Evolutionary conservation across 352 stramenopile species (phyloP).

Genomic region (Pythium biforme): DNA sequence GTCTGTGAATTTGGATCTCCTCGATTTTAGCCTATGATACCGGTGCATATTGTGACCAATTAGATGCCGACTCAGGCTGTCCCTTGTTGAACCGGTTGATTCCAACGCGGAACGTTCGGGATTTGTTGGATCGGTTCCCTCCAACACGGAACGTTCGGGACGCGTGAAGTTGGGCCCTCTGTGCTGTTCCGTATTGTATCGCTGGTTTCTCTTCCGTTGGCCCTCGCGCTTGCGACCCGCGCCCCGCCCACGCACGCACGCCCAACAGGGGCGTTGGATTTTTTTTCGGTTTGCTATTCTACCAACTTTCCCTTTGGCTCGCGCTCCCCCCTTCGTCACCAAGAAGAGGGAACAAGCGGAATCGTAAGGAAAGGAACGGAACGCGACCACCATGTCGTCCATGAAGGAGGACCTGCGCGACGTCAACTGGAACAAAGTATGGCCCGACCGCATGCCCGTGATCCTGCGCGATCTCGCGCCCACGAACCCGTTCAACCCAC

Average conservation of each 20-base stretch:
- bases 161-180: slow-evolving; percentile 5
- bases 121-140: not conserved
- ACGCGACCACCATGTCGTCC: slow-evolving; percentile 55
- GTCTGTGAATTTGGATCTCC: not conserved
- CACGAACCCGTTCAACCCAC: slow-evolving; percentile 86
- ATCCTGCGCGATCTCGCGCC: slow-evolving; percentile 83
- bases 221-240: no score
- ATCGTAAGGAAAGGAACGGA: slow-evolving; percentile 20
- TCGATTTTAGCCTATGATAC: slow-evolving; percentile 13
- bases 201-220: slow-evolving; percentile 16
- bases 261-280: not conserved
- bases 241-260: slow-evolving; percentile 14
- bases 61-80: not conserved
- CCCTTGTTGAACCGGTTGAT: not conserved
- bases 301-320: slow-evolving; percentile 13
- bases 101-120: not conserved
- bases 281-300: not conserved
- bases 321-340: not conserved
- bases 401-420: slow-evolving; percentile 82
- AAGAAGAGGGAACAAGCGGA: not conserved
- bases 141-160: slow-evolving; percentile 21
- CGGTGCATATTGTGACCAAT: not conserved
- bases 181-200: slow-evolving; percentile 9
- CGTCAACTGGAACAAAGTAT: slow-evolving; percentile 90
- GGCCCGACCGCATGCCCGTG: slow-evolving; percentile 85